Evolutionary conservation across 1,284 basidiomycete genomes (phyloP).

Genomic region (Microbotryomycetes sp.): DNA sequence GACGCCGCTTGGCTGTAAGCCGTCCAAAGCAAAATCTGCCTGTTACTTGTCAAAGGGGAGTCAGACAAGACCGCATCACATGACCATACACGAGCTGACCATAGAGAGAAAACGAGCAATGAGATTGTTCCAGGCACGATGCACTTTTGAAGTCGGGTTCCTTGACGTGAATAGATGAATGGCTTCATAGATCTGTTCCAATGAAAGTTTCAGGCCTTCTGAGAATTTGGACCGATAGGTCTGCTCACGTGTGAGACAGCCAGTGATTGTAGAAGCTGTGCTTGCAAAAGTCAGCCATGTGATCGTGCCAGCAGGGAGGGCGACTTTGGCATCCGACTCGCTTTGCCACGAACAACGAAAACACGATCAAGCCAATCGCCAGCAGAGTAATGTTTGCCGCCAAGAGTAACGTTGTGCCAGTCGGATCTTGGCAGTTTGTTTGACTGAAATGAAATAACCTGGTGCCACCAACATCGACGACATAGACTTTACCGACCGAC

Average conservation of each 20-base stretch:
- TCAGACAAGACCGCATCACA: no score
- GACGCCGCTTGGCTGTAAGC: slow-evolving; percentile 4
- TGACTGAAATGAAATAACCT: slow-evolving; percentile 3
- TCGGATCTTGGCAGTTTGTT: slow-evolving; percentile 10
- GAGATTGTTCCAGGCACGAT: slow-evolving; percentile 2
- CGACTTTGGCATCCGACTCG: background rate
- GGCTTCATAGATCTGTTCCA: no score
- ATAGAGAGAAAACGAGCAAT: background rate
- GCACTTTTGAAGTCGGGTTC: background rate
- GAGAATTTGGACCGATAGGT: no score
- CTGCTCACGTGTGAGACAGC: background rate
- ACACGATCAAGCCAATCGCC: background rate
- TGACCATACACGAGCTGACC: slow-evolving; percentile 3
- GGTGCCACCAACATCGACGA: background rate
- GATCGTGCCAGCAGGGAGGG: no score
- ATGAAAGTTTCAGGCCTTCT: no score
- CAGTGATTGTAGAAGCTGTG: slow-evolving; percentile 1
- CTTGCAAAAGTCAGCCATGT: background rate
- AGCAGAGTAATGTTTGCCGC: background rate
- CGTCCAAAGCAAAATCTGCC: slow-evolving; percentile 8
- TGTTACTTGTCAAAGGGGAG: background rate
- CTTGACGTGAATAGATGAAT: slow-evolving; percentile 1
- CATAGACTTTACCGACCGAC: background rate
- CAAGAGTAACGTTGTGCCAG: background rate
- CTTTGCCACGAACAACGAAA: slow-evolving; percentile 1